Conservation (phyloP, 2,329 filamentous ascomycete genomes). For the Scedosporium apiospermum region DNA sequence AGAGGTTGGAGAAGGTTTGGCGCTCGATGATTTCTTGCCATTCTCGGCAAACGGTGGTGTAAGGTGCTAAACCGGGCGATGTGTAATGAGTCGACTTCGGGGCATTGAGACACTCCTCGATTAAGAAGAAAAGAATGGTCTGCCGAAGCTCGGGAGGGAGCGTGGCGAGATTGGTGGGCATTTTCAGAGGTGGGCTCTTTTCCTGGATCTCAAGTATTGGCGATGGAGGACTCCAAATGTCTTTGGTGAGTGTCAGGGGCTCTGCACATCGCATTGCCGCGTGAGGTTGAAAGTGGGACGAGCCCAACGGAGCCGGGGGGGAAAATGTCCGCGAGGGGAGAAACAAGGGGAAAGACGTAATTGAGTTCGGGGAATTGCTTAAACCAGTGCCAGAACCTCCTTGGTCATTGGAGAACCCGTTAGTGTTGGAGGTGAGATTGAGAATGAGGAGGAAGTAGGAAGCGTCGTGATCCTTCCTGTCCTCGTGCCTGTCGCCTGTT, state of each 20-base stretch:
- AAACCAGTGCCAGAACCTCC: no score
- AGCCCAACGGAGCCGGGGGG: not conserved
- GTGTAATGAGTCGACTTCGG: not conserved
- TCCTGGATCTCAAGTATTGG: not conserved
- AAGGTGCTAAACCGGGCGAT: not conserved
- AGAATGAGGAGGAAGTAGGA: no score
- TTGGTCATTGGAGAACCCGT: no score
- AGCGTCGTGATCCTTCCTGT: no score
- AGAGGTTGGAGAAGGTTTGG: constrained; percentile 8
- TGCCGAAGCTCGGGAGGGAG: constrained; percentile 6
- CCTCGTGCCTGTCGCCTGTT: no score
- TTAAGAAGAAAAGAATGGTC: not conserved
- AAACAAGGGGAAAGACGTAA: not conserved
- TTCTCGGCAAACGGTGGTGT: constrained; percentile 9
- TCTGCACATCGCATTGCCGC: not conserved
- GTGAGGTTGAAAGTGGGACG: not conserved
- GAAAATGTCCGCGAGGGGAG: not conserved
- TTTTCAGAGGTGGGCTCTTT: not conserved
- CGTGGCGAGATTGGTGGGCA: not conserved
- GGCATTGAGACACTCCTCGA: not conserved
- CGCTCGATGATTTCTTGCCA: constrained; percentile 9
- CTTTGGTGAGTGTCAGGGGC: not conserved
- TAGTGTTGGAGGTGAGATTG: no score
- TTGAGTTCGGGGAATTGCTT: not conserved
- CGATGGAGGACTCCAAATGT: not conserved